Evolutionary conservation across 768 basidiomycete species (phyloP).

Genomic region (Boletellus sp.): DNA sequence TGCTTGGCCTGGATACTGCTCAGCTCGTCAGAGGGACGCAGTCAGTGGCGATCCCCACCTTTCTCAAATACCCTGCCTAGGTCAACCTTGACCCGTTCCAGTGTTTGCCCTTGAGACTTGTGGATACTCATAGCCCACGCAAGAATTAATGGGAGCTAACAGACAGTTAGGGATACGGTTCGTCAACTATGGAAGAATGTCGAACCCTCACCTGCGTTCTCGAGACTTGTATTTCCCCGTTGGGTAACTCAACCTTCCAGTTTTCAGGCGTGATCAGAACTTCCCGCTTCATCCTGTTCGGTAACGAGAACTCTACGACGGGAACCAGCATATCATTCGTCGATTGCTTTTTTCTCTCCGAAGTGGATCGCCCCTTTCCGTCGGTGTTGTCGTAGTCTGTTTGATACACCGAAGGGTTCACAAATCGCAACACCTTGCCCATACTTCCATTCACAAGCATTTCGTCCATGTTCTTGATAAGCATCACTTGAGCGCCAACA

Average conservation of each 20-base stretch:
- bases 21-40: background rate
- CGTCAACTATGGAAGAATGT: background rate
- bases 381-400: conserved; percentile 38
- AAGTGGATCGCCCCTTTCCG: conserved; percentile 34
- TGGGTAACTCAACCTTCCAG: conserved; percentile 89
- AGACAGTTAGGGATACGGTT: background rate
- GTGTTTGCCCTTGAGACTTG: conserved; percentile 96
- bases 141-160: conserved; percentile 79
- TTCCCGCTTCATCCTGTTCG: conserved; percentile 51
- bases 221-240: conserved; percentile 76
- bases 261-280: conserved; percentile 63
- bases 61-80: conserved; percentile 91
- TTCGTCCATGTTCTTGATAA: conserved; percentile 92
- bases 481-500: conserved; percentile 86
- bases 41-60: conserved; percentile 42
- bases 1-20: conserved; percentile 62
- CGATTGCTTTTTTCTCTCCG: conserved; percentile 26
- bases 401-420: conserved; percentile 46
- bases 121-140: conserved; percentile 99
- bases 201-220: conserved; percentile 63
- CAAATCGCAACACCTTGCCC: conserved; percentile 79
- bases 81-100: conserved; percentile 93
- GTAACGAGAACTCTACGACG: conserved; percentile 72
- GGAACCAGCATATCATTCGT: conserved; percentile 48
- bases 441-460: conserved; percentile 92